These are phyloP conservation scores for Volvox africanus DNA, from an alignment of 139 green algal species.

Conservation along the genomic window DNA sequence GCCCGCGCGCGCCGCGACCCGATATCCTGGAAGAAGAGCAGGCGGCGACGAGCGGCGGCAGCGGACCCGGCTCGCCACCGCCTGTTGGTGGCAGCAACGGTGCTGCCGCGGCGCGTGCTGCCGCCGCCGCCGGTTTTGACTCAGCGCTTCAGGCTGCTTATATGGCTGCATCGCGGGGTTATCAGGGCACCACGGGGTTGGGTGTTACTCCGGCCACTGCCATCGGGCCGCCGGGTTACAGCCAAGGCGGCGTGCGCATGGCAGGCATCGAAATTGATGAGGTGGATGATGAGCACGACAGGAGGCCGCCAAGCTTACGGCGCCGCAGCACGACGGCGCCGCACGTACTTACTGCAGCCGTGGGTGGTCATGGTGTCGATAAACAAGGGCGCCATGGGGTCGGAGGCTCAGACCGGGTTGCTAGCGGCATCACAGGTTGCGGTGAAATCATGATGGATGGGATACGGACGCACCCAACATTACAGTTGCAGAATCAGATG, in stretches of 20 bases:
- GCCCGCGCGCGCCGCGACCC: slow-evolving; percentile 19
- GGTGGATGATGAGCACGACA: background rate
- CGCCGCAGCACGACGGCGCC: background rate
- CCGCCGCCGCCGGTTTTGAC: slow-evolving; percentile 9
- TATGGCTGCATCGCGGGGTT: slow-evolving; percentile 29
- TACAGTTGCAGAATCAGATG: background rate
- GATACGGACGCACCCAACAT: background rate
- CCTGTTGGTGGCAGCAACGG: background rate
- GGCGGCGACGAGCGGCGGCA: background rate
- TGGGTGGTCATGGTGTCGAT: background rate
- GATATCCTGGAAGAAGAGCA: slow-evolving; percentile 25
- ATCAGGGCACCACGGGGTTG: background rate
- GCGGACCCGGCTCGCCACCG: background rate
- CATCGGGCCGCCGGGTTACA: slow-evolving; percentile 37
- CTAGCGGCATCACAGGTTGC: no score
- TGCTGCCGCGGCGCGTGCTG: background rate
- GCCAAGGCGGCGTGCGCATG: slow-evolving; percentile 35
- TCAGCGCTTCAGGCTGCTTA: slow-evolving; percentile 7
- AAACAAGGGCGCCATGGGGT: background rate
- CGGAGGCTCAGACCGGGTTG: background rate
- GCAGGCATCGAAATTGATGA: slow-evolving; percentile 11
- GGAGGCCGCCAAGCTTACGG: background rate
- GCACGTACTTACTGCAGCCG: background rate
- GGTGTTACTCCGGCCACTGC: slow-evolving; percentile 30
- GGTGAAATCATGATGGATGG: background rate